These are phyloP conservation scores for Magnolia kwangsiensis DNA, from an alignment of 164 flowering plant species.

Conservation along the genomic window DNA sequence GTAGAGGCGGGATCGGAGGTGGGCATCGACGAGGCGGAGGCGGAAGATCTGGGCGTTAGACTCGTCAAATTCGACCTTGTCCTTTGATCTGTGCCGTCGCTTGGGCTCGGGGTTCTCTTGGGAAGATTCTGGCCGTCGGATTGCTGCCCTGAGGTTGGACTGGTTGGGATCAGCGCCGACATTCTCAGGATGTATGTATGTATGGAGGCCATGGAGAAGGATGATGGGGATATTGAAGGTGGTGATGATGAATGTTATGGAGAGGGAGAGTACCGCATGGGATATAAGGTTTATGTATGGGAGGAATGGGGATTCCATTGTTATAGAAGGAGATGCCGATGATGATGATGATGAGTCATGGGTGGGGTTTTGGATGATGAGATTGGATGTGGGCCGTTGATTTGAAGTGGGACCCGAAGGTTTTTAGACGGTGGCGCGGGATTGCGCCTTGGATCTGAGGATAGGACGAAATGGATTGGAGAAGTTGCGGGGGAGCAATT, in stretches of 20 bases:
- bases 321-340: background rate
- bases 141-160: constrained; percentile 55
- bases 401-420: background rate
- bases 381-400: background rate
- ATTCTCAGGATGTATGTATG: constrained; percentile 88
- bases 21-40: constrained; percentile 61
- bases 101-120: constrained; percentile 27
- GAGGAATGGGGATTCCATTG: constrained; percentile 8
- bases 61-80: constrained; percentile 76
- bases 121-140: constrained; percentile 51
- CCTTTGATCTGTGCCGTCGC: constrained; percentile 50
- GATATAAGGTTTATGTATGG: constrained; percentile 38
- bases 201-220: constrained; percentile 64
- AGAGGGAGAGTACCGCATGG: constrained; percentile 42
- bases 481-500: too few species aligned
- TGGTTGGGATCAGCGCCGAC: constrained; percentile 25
- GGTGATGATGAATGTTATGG: constrained; percentile 41
- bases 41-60: constrained; percentile 92
- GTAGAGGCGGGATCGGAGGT: constrained; percentile 55
- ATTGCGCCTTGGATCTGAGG: background rate
- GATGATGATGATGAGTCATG: background rate
- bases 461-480: background rate
- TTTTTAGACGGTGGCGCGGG: background rate
- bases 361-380: background rate
- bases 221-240: constrained; percentile 52